phyloP scores from a whole-genome alignment of 805 yeast genomes.

The Kurtzmaniella cleridarum region DNA sequence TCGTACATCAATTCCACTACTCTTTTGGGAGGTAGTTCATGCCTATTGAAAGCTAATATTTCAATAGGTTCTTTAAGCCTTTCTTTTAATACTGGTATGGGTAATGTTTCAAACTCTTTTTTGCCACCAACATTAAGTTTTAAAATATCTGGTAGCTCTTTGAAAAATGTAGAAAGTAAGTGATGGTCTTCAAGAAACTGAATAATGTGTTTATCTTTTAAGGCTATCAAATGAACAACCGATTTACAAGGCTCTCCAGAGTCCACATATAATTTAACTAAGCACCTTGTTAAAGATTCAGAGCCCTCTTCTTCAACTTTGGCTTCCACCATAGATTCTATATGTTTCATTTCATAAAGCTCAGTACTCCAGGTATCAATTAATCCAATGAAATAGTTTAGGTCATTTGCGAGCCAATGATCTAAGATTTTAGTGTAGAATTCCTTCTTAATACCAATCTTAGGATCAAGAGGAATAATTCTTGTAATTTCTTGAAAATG shows the following conservation, averaged over 20 bases:
- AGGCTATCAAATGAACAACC: slow-evolving; percentile 52
- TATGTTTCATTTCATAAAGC: slow-evolving; percentile 41
- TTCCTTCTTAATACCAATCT: slow-evolving; percentile 25
- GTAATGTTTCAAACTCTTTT: slow-evolving; percentile 23
- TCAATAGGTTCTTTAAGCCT: slow-evolving; percentile 42
- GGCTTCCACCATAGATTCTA: slow-evolving; percentile 45
- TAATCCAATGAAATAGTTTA: slow-evolving; percentile 33
- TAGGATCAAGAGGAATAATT: slow-evolving; percentile 48
- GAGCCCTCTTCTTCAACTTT: slow-evolving; percentile 27
- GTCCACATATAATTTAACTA: slow-evolving; percentile 51
- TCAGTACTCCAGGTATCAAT: slow-evolving; percentile 54
- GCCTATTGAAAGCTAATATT: slow-evolving; percentile 57
- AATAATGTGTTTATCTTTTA: slow-evolving; percentile 51
- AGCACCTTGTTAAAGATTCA: slow-evolving; percentile 30
- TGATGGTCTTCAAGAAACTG: slow-evolving; percentile 59
- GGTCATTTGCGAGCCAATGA: slow-evolving; percentile 38
- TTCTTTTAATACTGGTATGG: slow-evolving; percentile 36
- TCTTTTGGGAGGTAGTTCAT: slow-evolving; percentile 53
- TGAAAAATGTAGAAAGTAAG: slow-evolving; percentile 46
- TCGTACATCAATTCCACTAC: slow-evolving; percentile 45
- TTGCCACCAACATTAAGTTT: slow-evolving; percentile 30
- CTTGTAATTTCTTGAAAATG: slow-evolving; percentile 44
- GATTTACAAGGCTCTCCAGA: slow-evolving; percentile 59
- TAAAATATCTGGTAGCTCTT: slow-evolving; percentile 48
- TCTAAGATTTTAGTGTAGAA: slow-evolving; percentile 41